Base-by-base conservation (phyloP, 352 stramenopile genomes). In the Pythium inflatum region DNA sequence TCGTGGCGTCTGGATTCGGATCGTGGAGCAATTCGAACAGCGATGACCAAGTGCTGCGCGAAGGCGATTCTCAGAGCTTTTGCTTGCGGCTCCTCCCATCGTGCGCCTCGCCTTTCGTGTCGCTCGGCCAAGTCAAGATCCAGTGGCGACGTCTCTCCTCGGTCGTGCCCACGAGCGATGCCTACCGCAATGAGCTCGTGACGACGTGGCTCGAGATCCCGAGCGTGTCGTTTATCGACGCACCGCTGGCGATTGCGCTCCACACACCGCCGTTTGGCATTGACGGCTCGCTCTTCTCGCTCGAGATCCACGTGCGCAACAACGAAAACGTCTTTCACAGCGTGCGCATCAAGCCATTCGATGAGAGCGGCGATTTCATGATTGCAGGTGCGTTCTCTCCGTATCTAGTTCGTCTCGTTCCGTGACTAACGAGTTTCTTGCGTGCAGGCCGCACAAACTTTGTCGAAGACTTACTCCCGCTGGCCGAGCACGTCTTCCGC, bases 361-460 rank as follows among this genome's bases (percentile, higher is more conserved):
- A 93, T 66, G 78, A 89, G 7, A 88, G 82, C 18, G 79, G 75
- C 13, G 80, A 92, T 48, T 94, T 94, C 72, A 81, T 94, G 62
- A 85, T 95, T 31, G 80, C 86, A 28, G 88, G 79, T 87, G 62
- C 51, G 56, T 34, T 20, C 25, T 48, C 12, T 30, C 5, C 25
- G 6, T 61, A 25, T 50, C 57, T 5, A 8, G 27, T 48, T 57
- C 2, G 33, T 54, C n/a, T 38, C n/a, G 22, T 48, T 24, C 3
- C 43, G 31, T 30, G n/a, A 43, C 16, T 43, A 16, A 43, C 36
- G 9, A 16, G 36, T 43, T 43, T 9, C 9, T 30, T 70, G 43
- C 7, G 53, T 48, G 24, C 27, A 88, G 80, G 88, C 14, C 77
- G 83, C n/a, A 92, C 85, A 2, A 91, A 91, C 59, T 70, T 75